Evolutionary conservation across 148 eudicot genomes (phyloP).

Genomic region (Vaccinium darrowii): DNA sequence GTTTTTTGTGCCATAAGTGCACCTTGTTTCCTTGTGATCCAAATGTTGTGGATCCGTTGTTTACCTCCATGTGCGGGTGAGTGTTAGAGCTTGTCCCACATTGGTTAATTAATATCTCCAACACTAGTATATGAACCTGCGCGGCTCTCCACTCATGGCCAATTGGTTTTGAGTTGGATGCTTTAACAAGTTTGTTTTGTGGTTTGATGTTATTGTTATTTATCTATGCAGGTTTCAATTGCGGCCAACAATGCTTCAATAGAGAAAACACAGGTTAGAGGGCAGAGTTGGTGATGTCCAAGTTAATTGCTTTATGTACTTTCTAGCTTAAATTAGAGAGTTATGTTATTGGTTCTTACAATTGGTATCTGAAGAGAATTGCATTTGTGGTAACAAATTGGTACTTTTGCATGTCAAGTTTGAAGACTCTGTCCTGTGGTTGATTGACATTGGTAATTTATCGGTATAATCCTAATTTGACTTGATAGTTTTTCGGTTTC

Average conservation of each 20-base stretch:
- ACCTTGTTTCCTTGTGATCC: no score
- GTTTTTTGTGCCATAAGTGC: no score
- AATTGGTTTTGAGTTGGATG: no score
- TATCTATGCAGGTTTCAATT: conserved; percentile 62
- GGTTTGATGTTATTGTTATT: neutral
- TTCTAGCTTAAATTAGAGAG: neutral
- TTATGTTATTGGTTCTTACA: neutral
- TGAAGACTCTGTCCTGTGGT: neutral
- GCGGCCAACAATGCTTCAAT: conserved; percentile 63
- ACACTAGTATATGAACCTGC: no score
- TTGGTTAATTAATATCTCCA: no score
- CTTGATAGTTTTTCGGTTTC: neutral
- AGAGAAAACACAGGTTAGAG: conserved; percentile 69
- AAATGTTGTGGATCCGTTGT: no score
- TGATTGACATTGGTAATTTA: conserved; percentile 30
- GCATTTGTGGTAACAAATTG: neutral
- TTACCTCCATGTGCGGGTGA: no score
- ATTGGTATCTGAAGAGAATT: neutral
- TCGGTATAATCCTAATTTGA: neutral
- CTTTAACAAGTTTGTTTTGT: neutral
- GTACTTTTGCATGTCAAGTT: neutral
- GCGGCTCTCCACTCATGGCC: no score
- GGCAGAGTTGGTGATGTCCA: neutral
- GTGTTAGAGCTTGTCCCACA: no score
- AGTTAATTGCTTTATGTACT: neutral